A percentile compares a stretch with the other conserved stretches of the same genome.
phyloP scores from a whole-genome alignment of 2,329 filamentous ascomycete species.

The Colletotrichum eleusines region DNA sequence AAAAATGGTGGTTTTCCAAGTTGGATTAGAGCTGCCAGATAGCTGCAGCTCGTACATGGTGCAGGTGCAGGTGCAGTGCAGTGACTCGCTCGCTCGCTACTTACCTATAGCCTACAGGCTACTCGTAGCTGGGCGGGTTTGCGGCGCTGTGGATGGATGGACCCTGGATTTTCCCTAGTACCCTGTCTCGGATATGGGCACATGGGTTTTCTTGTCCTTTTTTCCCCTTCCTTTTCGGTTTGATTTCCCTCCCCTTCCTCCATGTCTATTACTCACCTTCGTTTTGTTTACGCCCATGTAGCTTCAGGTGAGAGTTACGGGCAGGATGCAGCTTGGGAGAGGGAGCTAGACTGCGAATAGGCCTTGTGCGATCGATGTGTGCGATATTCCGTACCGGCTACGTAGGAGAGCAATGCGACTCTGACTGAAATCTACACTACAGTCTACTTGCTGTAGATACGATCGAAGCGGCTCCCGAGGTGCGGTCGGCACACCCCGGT shows the following conservation, averaged over 20 bases:
- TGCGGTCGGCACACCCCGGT: conserved; percentile 15
- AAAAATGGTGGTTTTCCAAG: background rate
- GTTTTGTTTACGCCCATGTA: background rate
- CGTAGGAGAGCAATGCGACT: background rate
- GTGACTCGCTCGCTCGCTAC: background rate
- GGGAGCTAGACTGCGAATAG: background rate
- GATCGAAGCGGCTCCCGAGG: conserved; percentile 13
- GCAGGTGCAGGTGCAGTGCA: too few species aligned
- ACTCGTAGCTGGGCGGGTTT: conserved; percentile 29
- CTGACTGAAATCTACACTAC: background rate
- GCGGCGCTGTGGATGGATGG: conserved; percentile 33
- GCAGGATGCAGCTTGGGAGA: background rate
- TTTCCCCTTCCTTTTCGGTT: background rate
- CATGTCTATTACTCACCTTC: background rate
- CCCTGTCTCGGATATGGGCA: background rate
- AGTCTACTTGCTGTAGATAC: background rate
- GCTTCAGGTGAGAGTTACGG: background rate
- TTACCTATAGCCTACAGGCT: too few species aligned
- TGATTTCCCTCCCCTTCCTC: background rate
- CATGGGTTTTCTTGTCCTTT: background rate
- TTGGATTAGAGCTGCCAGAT: background rate
- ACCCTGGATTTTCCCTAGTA: conserved; percentile 27
- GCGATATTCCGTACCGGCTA: background rate
- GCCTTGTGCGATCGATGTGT: background rate
- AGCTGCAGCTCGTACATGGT: conserved; percentile 15